Evolutionary conservation across 768 basidiomycete genomes (phyloP), one percentile per base, ranked within the genome.

Genomic region (Leccinum olivaceopallidum): DNA sequence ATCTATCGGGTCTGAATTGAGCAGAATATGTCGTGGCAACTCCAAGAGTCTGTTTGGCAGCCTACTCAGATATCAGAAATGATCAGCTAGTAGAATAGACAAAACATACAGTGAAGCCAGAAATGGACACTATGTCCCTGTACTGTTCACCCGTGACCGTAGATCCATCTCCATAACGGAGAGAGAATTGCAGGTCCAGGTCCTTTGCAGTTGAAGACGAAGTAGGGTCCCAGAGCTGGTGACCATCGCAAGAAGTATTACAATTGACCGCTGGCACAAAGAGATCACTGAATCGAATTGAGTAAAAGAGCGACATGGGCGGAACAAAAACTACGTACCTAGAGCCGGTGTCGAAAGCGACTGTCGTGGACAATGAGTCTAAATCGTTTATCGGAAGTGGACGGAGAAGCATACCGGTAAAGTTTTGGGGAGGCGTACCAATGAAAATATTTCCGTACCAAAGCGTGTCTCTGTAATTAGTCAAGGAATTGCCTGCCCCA

Each of bases 181-280:
- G 37, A 1, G 0, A 8, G 37, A 60, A 60, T 6, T 16, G 18
- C 56, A 37, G 44, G 4, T 34, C 20, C n/a, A 57, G 13, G n/a
- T 63, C 50, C 14, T n/a, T 6, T 5, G 61, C 42, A 10, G 64
- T 60, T 8, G 62, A 58, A 48, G 61, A 63, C 12, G 59, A 39
- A 9, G 6, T 22, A 5, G 78, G 63, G 58, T 76, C 59, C 67
- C 76, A 79, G 53, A 65, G 61, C 20, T 34, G 62, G 62, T 78
- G 75, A 6, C 56, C 63, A 1, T 53, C 44, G 63, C 77, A 78
- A 53, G 14, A 63, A 22, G 60, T 67, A 20, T 18, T 24, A 62
- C 72, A 73, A 22, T 49, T n/a, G 14, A 55, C 26, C 2, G 60
- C 61, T 24, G 71, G 69, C n/a, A 73, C 24, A 56, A 71, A 69